phyloP scores from a whole-genome alignment of 164 flowering plant genomes.

The Litsea cubeba region DNA sequence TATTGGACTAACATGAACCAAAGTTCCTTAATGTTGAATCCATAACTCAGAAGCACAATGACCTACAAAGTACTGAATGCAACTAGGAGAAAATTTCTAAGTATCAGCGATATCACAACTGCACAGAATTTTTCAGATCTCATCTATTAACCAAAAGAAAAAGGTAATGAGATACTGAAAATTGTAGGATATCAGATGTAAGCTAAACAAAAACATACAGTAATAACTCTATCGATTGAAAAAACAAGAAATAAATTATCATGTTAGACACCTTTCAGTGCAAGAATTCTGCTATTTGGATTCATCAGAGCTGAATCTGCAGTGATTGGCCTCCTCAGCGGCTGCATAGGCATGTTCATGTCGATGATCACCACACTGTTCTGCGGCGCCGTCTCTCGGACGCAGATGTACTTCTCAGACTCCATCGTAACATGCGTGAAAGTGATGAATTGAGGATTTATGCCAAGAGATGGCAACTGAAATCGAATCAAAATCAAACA shows the following conservation, averaged over 20 bases:
- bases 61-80: too few species aligned
- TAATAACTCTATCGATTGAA: neutral
- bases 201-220: neutral
- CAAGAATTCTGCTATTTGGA: slow-evolving; percentile 87
- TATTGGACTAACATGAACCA: too few species aligned
- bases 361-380: slow-evolving; percentile 94
- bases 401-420: slow-evolving; percentile 95
- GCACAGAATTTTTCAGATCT: too few species aligned
- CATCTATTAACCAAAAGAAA: neutral
- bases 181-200: neutral
- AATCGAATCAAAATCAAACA: slow-evolving; percentile 8
- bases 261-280: slow-evolving; percentile 68
- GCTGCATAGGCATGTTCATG: slow-evolving; percentile 97
- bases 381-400: slow-evolving; percentile 92
- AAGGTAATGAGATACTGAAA: neutral
- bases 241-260: neutral
- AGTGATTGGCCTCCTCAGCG: slow-evolving; percentile 93
- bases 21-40: too few species aligned
- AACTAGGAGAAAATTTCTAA: too few species aligned
- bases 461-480: slow-evolving; percentile 88
- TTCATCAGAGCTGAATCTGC: slow-evolving; percentile 99
- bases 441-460: slow-evolving; percentile 87
- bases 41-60: too few species aligned
- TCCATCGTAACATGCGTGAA: slow-evolving; percentile 99
- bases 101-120: too few species aligned